Evolutionary conservation across 139 green algal genomes (phyloP).

Genomic region (Chlorella sorokiniana): DNA sequence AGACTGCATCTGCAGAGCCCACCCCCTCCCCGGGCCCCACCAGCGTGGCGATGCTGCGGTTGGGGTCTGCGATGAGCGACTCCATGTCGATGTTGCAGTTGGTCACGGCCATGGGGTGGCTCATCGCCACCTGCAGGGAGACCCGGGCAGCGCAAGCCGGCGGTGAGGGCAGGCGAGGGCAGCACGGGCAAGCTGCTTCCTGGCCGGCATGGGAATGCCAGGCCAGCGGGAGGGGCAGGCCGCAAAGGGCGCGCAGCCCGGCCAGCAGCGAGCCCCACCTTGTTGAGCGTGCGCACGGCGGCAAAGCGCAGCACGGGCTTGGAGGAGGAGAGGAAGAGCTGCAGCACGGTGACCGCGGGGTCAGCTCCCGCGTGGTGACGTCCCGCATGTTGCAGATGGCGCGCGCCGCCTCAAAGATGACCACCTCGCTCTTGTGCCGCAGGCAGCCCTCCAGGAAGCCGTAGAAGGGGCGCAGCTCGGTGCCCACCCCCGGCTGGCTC

Average conservation of each 20-base stretch:
- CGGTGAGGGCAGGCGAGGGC: background rate
- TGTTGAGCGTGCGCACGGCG: constrained; percentile 89
- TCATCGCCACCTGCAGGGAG: constrained; percentile 89
- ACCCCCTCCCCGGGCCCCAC: background rate
- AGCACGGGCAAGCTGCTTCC: background rate
- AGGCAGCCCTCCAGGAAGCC: constrained; percentile 97
- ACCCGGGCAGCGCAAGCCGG: background rate
- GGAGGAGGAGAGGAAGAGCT: constrained; percentile 96
- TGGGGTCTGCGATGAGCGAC: constrained; percentile 92
- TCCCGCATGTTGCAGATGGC: constrained; percentile 93
- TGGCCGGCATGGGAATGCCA: background rate
- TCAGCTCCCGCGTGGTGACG: constrained; percentile 90
- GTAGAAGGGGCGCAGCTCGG: constrained; percentile 92
- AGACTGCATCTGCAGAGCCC: background rate
- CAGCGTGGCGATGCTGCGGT: constrained; percentile 96
- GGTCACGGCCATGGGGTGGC: constrained; percentile 89
- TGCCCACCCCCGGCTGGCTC: constrained; percentile 34
- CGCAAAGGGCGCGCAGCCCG: too few species aligned
- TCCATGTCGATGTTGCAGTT: constrained; percentile 99
- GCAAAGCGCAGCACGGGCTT: constrained; percentile 98
- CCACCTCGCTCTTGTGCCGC: constrained; percentile 92
- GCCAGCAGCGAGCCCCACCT: constrained; percentile 34
- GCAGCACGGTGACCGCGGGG: constrained; percentile 94
- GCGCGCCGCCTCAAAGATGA: constrained; percentile 92
- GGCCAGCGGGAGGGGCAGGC: too few species aligned